Evolutionary conservation across 2,329 filamentous ascomycete genomes (phyloP).

Genomic region (Phialophora tarda): DNA sequence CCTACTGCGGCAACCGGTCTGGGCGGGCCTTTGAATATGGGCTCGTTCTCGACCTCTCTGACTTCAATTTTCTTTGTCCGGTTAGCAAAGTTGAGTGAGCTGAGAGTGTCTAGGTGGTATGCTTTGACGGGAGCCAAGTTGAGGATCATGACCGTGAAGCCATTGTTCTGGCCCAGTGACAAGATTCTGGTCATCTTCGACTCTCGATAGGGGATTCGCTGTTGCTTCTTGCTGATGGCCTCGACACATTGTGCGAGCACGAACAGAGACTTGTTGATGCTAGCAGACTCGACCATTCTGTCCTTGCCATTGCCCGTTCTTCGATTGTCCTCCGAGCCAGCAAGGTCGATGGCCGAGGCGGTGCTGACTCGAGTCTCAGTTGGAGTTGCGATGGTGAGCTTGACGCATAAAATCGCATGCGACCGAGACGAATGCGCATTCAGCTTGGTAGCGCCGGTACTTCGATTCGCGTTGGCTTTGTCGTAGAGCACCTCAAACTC

Average conservation of each 20-base stretch:
- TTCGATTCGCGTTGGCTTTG: slow-evolving; percentile 86
- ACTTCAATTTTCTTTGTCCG: slow-evolving; percentile 96
- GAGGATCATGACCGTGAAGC: slow-evolving; percentile 93
- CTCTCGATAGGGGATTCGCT: slow-evolving; percentile 87
- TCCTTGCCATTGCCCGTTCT: slow-evolving; percentile 93
- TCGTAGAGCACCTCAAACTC: slow-evolving; percentile 92
- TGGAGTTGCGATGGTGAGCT: slow-evolving; percentile 76
- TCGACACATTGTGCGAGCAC: slow-evolving; percentile 95
- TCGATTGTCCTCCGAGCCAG: slow-evolving; percentile 93
- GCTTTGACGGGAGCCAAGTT: slow-evolving; percentile 90
- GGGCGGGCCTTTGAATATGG: slow-evolving; percentile 79
- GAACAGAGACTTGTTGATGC: slow-evolving; percentile 97
- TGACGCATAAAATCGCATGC: slow-evolving; percentile 89
- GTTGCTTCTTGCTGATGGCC: slow-evolving; percentile 78
- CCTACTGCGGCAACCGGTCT: slow-evolving; percentile 56
- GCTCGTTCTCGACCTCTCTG: slow-evolving; percentile 92
- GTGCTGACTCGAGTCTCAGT: slow-evolving; percentile 75
- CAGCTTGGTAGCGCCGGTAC: slow-evolving; percentile 85
- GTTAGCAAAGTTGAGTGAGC: slow-evolving; percentile 92
- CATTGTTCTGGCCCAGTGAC: slow-evolving; percentile 90
- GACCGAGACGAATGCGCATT: slow-evolving; percentile 90
- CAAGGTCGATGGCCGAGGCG: slow-evolving; percentile 90
- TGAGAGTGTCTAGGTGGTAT: slow-evolving; percentile 91
- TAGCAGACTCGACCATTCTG: slow-evolving; percentile 89
- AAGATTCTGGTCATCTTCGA: slow-evolving; percentile 97